Conservation (phyloP, 2,329 filamentous ascomycete species). For the Cytospora piceicola region DNA sequence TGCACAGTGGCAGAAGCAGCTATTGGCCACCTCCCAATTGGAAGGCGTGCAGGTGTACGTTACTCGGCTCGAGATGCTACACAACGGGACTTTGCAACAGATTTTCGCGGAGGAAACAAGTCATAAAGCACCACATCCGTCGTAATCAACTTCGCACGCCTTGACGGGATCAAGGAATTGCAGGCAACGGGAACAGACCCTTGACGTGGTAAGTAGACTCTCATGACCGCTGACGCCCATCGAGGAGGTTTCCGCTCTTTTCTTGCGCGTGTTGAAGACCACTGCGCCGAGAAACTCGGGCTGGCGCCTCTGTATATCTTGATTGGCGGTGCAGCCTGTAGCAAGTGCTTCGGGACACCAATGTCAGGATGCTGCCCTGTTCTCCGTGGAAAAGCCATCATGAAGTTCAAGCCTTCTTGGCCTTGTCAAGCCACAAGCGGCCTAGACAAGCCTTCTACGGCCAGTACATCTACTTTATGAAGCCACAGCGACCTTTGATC, state of each 20-base stretch:
- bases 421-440: background rate
- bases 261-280: background rate
- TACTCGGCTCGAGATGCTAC: background rate
- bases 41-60: conserved; percentile 1
- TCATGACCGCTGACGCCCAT: too few relatives aligned
- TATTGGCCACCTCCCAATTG: background rate
- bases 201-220: too few relatives aligned
- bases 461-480: background rate
- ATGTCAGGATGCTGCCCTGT: background rate
- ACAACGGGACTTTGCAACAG: background rate
- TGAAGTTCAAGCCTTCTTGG: background rate
- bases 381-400: background rate
- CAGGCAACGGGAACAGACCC: background rate
- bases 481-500: background rate
- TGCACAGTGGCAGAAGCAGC: background rate
- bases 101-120: background rate
- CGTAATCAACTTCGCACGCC: background rate
- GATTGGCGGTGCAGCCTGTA: background rate
- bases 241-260: too few relatives aligned
- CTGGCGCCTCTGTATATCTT: background rate
- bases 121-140: background rate
- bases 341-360: background rate
- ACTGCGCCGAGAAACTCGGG: background rate
- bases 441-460: background rate
- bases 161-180: background rate